Conservation (phyloP, 2,329 filamentous ascomycete species). For the Arthrocladium fulminans region DNA sequence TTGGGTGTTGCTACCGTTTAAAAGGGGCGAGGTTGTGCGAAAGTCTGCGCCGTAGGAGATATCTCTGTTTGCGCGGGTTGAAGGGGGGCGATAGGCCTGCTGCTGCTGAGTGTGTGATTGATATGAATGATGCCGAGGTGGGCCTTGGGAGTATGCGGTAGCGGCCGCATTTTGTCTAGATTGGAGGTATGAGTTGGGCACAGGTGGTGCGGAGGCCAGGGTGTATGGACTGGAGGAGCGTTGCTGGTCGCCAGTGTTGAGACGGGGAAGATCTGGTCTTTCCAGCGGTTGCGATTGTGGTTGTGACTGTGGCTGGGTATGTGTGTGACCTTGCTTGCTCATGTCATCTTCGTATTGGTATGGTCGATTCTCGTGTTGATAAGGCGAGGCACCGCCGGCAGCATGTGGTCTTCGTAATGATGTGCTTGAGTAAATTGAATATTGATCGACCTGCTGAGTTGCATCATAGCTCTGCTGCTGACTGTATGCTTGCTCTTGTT, state of each 20-base stretch:
- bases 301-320: neutral
- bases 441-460: neutral
- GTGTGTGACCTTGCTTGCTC: neutral
- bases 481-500: neutral
- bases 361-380: neutral
- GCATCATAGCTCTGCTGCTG: neutral
- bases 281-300: neutral
- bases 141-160: neutral
- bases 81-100: conserved; percentile 7
- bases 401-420: neutral
- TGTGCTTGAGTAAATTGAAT: neutral
- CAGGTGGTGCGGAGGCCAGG: neutral
- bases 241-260: conserved; percentile 7
- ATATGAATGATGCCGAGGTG: neutral
- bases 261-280: conserved; percentile 5
- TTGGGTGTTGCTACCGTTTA: neutral
- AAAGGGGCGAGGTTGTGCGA: neutral
- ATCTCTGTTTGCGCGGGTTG: conserved; percentile 8
- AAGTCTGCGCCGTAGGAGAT: conserved; percentile 7
- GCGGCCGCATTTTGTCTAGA: neutral
- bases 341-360: neutral
- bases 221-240: neutral
- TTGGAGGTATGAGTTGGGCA: conserved; percentile 4
- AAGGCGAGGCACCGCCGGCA: neutral
- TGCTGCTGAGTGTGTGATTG: conserved; percentile 5